Conservation (phyloP, 2,329 filamentous ascomycete species). For the Apiospora rasikravindrae region DNA sequence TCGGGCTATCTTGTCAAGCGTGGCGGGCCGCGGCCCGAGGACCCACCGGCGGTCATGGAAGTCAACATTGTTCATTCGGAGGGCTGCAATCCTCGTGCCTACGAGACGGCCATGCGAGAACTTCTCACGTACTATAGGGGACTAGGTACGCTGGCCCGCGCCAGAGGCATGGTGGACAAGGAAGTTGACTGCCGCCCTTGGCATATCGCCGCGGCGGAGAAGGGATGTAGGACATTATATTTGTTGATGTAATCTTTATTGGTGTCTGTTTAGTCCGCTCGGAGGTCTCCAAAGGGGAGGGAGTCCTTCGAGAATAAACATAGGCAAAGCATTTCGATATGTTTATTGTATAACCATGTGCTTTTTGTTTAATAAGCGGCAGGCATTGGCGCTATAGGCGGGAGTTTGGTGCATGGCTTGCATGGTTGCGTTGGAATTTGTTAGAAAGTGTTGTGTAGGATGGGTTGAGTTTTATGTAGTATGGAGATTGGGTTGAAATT, state of each 20-base stretch:
- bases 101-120: conserved; percentile 72
- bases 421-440: not conserved
- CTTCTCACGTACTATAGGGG: conserved; percentile 72
- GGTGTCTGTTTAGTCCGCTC: not conserved
- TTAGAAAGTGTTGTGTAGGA: not conserved
- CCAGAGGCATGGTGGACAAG: conserved; percentile 65
- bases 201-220: conserved; percentile 76
- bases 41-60: conserved; percentile 65
- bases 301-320: not conserved
- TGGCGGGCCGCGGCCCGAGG: conserved; percentile 59
- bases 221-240: conserved; percentile 46
- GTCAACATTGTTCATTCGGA: conserved; percentile 68
- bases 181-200: conserved; percentile 72
- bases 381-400: conserved; percentile 6
- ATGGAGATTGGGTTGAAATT: not conserved
- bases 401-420: conserved; percentile 8
- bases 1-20: conserved; percentile 72
- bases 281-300: not conserved
- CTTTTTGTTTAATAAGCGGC: not conserved
- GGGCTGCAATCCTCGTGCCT: conserved; percentile 54
- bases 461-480: not conserved
- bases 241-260: not conserved
- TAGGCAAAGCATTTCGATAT: not conserved
- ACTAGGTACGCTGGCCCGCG: conserved; percentile 70
- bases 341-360: conserved; percentile 1